Evolutionary conservation across 1,284 basidiomycete species (phyloP).

Genomic region (Ustilago sp.): DNA sequence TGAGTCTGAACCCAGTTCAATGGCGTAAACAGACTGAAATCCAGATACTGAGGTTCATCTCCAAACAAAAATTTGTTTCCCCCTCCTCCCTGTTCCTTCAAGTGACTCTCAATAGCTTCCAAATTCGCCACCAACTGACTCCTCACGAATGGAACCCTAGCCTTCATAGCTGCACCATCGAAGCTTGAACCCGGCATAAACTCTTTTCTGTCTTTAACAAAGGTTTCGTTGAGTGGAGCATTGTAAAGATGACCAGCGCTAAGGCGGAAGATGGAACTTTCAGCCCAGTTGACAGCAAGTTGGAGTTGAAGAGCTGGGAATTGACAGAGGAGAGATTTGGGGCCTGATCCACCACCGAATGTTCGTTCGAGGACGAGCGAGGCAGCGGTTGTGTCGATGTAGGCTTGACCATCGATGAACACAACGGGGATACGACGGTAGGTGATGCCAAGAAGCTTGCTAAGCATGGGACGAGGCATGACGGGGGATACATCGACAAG

Average conservation of each 20-base stretch:
- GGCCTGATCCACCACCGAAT: slow-evolving; percentile 19
- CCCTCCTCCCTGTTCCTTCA: not conserved
- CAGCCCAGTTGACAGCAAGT: slow-evolving; percentile 44
- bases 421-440: slow-evolving; percentile 51
- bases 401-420: slow-evolving; percentile 43
- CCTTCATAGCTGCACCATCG: slow-evolving; percentile 31
- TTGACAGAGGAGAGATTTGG: slow-evolving; percentile 20
- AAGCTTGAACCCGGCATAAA: slow-evolving; percentile 40
- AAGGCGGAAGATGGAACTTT: slow-evolving; percentile 27
- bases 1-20: slow-evolving; percentile 51
- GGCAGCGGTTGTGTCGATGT: slow-evolving; percentile 44
- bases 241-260: slow-evolving; percentile 43
- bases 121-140: slow-evolving; percentile 35
- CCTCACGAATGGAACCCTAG: slow-evolving; percentile 23
- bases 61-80: slow-evolving; percentile 27
- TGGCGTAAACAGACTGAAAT: slow-evolving; percentile 37
- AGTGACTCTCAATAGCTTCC: slow-evolving; percentile 35
- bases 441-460: slow-evolving; percentile 43
- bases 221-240: slow-evolving; percentile 23
- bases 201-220: slow-evolving; percentile 31
- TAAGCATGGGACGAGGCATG: slow-evolving; percentile 42
- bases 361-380: slow-evolving; percentile 32
- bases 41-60: slow-evolving; percentile 32
- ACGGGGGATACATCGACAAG: slow-evolving; percentile 39
- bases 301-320: slow-evolving; percentile 34